Conservation (phyloP, 805 yeast species). For the Saturnispora gosingensis region DNA sequence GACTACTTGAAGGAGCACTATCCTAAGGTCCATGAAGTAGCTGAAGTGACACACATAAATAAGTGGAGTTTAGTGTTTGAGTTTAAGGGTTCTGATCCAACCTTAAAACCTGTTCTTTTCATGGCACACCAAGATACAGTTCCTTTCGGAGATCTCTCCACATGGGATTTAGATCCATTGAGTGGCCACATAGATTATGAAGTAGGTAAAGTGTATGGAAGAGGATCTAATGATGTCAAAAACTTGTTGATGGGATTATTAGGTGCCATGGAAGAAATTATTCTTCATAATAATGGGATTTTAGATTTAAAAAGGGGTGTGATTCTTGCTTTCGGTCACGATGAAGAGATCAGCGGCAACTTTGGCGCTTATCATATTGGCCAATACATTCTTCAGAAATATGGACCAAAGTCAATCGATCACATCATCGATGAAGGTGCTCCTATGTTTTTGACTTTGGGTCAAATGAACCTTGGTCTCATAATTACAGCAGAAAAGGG, state of each 20-base stretch:
- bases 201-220: constrained; percentile 58
- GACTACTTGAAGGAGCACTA: constrained; percentile 28
- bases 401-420: constrained; percentile 52
- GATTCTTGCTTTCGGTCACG: constrained; percentile 62
- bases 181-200: constrained; percentile 46
- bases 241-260: constrained; percentile 54
- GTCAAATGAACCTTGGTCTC: constrained; percentile 33
- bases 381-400: constrained; percentile 36
- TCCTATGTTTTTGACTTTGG: constrained; percentile 24
- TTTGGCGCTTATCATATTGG: constrained; percentile 51
- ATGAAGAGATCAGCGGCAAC: constrained; percentile 64
- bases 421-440: constrained; percentile 50
- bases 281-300: constrained; percentile 43
- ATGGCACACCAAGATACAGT: constrained; percentile 80
- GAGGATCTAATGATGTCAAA: constrained; percentile 74
- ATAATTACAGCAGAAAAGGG: constrained; percentile 41
- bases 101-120: constrained; percentile 53
- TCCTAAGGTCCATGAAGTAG: constrained; percentile 37
- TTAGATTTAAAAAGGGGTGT: constrained; percentile 38
- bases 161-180: constrained; percentile 64
- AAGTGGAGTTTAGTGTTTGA: constrained; percentile 55
- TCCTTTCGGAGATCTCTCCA: constrained; percentile 51
- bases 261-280: constrained; percentile 51
- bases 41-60: constrained; percentile 48
- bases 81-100: constrained; percentile 44